phyloP scores from a whole-genome alignment of 2,329 filamentous ascomycete species.

The Sporothrix variecibatus region DNA sequence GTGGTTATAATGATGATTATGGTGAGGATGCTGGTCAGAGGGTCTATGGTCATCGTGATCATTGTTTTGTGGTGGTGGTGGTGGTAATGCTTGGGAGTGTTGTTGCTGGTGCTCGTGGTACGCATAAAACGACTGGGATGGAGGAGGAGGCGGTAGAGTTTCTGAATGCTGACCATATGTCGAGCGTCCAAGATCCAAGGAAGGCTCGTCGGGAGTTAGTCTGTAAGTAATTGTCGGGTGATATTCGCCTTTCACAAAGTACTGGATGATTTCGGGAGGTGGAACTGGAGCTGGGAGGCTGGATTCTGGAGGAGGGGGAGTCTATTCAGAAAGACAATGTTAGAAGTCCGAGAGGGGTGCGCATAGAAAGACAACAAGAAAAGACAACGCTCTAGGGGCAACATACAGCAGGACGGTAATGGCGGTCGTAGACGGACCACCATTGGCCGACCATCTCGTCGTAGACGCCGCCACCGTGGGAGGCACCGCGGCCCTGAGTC shows the following conservation, averaged over 20 bases:
- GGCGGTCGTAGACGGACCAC: slow-evolving; percentile 93
- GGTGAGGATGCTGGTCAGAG: slow-evolving; percentile 30
- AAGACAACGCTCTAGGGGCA: background rate
- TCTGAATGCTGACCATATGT: slow-evolving; percentile 37
- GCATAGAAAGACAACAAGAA: background rate
- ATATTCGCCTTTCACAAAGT: slow-evolving; percentile 58
- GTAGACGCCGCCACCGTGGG: slow-evolving; percentile 64
- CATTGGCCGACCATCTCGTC: slow-evolving; percentile 82
- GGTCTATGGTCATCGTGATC: slow-evolving; percentile 31
- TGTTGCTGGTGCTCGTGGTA: slow-evolving; percentile 31
- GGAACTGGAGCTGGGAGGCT: slow-evolving; percentile 19
- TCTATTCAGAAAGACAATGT: background rate
- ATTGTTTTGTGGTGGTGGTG: slow-evolving; percentile 31
- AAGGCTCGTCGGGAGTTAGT: slow-evolving; percentile 41
- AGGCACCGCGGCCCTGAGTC: slow-evolving; percentile 62
- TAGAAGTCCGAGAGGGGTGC: background rate
- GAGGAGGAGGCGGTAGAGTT: slow-evolving; percentile 32
- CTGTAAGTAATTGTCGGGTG: slow-evolving; percentile 40
- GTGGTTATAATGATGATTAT: slow-evolving; percentile 22
- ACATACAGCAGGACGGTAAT: slow-evolving; percentile 65
- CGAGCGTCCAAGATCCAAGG: slow-evolving; percentile 32
- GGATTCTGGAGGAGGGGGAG: background rate
- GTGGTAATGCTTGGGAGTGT: slow-evolving; percentile 16
- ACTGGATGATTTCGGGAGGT: slow-evolving; percentile 48
- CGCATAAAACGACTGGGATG: slow-evolving; percentile 31